Conservation (phyloP, 768 basidiomycete species). For the Psilocybe tampanensis region DNA sequence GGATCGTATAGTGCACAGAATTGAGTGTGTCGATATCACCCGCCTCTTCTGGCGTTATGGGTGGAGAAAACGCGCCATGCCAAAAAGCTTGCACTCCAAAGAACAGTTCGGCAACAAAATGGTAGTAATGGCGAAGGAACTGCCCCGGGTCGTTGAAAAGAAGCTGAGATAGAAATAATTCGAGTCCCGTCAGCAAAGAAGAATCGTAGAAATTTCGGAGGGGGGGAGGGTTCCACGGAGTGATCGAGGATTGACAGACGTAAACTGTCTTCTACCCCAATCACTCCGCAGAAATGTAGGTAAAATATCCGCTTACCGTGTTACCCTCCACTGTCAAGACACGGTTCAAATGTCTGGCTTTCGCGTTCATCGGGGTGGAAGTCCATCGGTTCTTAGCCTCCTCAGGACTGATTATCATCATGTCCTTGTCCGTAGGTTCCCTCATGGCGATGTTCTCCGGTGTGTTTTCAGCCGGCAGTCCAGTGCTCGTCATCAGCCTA, state of each 20-base stretch:
- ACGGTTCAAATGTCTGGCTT: slow-evolving; percentile 36
- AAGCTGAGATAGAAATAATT: slow-evolving; percentile 41
- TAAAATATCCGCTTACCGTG: slow-evolving; percentile 46
- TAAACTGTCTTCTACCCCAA: background rate
- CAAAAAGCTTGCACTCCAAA: slow-evolving; percentile 78
- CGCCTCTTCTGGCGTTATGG: slow-evolving; percentile 13
- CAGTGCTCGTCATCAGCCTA: slow-evolving; percentile 68
- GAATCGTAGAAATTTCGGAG: background rate
- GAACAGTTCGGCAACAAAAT: slow-evolving; percentile 82
- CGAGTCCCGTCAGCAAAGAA: background rate
- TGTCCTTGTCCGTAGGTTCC: slow-evolving; percentile 64
- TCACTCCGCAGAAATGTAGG: background rate
- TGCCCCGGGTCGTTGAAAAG: slow-evolving; percentile 72
- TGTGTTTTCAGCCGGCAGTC: slow-evolving; percentile 55
- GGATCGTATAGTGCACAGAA: slow-evolving; percentile 16
- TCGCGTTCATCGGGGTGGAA: slow-evolving; percentile 17
- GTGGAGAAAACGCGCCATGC: slow-evolving; percentile 50
- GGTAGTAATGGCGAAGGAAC: slow-evolving; percentile 88
- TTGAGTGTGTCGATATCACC: background rate
- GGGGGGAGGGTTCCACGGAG: background rate
- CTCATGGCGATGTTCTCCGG: slow-evolving; percentile 67
- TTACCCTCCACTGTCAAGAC: slow-evolving; percentile 73
- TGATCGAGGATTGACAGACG: background rate
- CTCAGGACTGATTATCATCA: slow-evolving; percentile 60
- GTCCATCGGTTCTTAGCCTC: slow-evolving; percentile 71